Evolutionary conservation across 2,329 filamentous ascomycete species (phyloP), one percentile per base, ranked within the genome.

Genomic region (Periconia sp.): DNA sequence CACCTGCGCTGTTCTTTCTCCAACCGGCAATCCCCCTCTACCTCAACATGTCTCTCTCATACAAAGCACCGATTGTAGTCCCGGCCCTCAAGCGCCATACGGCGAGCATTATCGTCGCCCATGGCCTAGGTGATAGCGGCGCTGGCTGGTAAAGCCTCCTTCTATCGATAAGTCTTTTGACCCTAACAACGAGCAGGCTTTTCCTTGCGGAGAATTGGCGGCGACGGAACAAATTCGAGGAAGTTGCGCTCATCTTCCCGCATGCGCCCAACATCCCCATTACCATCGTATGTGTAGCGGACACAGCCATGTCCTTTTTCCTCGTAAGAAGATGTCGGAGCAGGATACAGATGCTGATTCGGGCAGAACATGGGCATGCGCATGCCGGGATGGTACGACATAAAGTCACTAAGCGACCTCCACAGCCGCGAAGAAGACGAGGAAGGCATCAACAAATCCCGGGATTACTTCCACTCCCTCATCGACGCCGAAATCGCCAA

Each of bases 171-270:
- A 22, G 8, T 28, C 19, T 21, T 8, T 26, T 21, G 23, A 43
- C 36, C 17, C 57, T 66, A 34, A 65, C 28, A 11, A 32, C 17
- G 5, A 36, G 29, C 52, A 84, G 84, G 83, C 81, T 87, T 31
- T 84, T 83, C 43, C 82, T 94, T 15, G 90, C 94, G 22, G 86
- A 95, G 76, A 90, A 92, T 71, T 96, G 88, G 87, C 85, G 90
- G 41, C 80, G 86, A 23, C 82, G 88, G 37, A 82, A 84, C 69
- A 86, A 86, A 63, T 89, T 97, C 52, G 83, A 91, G 44, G 88
- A 96, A 72, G 89, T 96, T 68, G 88, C 92, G 66, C 97, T 97
- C 71, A 83, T 99, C 64, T 86, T 99, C 70, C 94, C 94, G 12
- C 89, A 96, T 74, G 94, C 94, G 19, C 91, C 92, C 4, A 74